Conservation (phyloP, 805 yeast genomes). For the Priceomyces medius region DNA sequence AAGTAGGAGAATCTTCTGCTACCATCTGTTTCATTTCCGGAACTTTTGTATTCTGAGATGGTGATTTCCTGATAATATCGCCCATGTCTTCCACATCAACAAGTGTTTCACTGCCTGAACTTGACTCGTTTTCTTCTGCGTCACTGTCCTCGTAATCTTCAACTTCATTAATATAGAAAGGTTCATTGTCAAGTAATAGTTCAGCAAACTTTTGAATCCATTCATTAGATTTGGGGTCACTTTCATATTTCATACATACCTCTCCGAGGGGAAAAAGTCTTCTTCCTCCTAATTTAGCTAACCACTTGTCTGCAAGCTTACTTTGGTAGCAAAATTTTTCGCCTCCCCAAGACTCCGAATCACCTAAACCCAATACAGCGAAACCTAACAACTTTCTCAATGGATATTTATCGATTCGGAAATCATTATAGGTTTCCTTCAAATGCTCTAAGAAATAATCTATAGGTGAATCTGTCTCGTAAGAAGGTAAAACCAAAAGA, state of each 20-base stretch:
- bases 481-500: slow-evolving; percentile 79
- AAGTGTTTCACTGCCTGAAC: slow-evolving; percentile 41
- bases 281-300: slow-evolving; percentile 83
- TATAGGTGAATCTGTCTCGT: slow-evolving; percentile 88
- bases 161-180: slow-evolving; percentile 56
- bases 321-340: slow-evolving; percentile 87
- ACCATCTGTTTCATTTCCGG: slow-evolving; percentile 72
- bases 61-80: slow-evolving; percentile 45
- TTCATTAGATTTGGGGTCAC: slow-evolving; percentile 56
- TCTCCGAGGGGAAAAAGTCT: slow-evolving; percentile 81
- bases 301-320: slow-evolving; percentile 63
- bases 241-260: slow-evolving; percentile 73
- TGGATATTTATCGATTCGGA: slow-evolving; percentile 82
- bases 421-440: slow-evolving; percentile 78
- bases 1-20: slow-evolving; percentile 85
- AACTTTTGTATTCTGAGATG: slow-evolving; percentile 14
- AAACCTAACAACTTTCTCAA: slow-evolving; percentile 69
- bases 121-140: slow-evolving; percentile 32
- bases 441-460: slow-evolving; percentile 82
- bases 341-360: slow-evolving; percentile 74
- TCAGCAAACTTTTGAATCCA: slow-evolving; percentile 65
- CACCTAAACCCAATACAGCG: slow-evolving; percentile 86
- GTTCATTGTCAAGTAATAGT: slow-evolving; percentile 68
- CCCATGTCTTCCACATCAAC: slow-evolving; percentile 93
- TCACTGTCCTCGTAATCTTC: slow-evolving; percentile 58